phyloP scores from a whole-genome alignment of 2,329 filamentous ascomycete species.

The Trematosphaeria pertusa region DNA sequence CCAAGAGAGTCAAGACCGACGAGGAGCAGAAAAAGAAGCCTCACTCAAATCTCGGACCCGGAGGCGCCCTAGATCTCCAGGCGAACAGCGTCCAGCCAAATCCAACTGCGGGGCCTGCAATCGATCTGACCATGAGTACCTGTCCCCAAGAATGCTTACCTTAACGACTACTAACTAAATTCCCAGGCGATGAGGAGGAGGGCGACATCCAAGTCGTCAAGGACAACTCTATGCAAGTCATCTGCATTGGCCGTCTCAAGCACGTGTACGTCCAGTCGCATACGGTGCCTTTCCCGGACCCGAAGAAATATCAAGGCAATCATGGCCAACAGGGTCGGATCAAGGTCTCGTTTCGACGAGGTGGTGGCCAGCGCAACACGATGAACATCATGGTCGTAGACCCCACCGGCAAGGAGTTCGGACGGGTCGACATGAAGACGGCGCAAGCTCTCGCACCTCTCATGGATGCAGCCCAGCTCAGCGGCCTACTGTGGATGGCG shows the following conservation, averaged over 20 bases:
- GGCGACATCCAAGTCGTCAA: constrained; percentile 63
- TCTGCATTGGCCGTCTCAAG: constrained; percentile 82
- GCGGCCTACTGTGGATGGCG: constrained; percentile 73
- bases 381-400: constrained; percentile 81
- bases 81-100: constrained; percentile 7
- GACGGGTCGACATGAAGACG: constrained; percentile 72
- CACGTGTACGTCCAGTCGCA: constrained; percentile 70
- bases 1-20: constrained; percentile 40
- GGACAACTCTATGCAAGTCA: constrained; percentile 70
- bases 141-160: not conserved
- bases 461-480: constrained; percentile 67
- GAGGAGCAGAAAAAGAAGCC: constrained; percentile 30
- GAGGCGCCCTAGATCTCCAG: constrained; percentile 52
- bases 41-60: constrained; percentile 19
- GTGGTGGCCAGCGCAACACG: constrained; percentile 60
- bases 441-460: constrained; percentile 73
- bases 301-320: constrained; percentile 65
- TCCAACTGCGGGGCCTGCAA: constrained; percentile 16
- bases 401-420: constrained; percentile 73
- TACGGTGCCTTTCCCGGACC: constrained; percentile 72
- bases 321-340: constrained; percentile 69
- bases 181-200: constrained; percentile 61
- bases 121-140: constrained; percentile 47
- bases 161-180: constrained; percentile 25
- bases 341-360: constrained; percentile 72